Evolutionary conservation across 2,329 filamentous ascomycete genomes (phyloP), one percentile per base, ranked within the genome.

Genomic region (Hirsutella thompsonii): DNA sequence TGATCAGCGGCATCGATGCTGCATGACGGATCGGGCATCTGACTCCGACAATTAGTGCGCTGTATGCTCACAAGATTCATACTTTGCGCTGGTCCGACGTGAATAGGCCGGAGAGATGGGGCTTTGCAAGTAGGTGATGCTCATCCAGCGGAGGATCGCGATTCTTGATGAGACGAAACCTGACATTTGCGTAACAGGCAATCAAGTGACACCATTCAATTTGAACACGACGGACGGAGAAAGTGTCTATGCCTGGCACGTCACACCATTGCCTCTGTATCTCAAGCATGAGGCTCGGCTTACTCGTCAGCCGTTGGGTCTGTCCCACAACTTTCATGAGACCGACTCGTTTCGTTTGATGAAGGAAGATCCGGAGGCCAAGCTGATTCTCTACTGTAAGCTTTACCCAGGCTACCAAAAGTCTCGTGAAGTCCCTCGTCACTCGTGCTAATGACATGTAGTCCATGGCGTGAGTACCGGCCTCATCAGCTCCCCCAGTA

Each of bases 131-230:
- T 90, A 60, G 44, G 58, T 52, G 40, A 23, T 36, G 18, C 23
- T 19, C 19, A 20, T 29, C 9, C 42, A 21, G 20, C 41, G 14
- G 21, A 5, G n/a, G n/a, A n/a, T n/a, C n/a, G n/a, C n/a, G n/a
- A 16, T 20, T 33, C 9, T 3, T 2, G 26, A 32, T n/a, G 21
- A 20, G 9, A 18, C n/a, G 29, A 8, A 23, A 21, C 37, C 37
- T 42, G 13, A 41, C 41, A 5, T 14, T 11, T 13, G 4, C 14
- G 33, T 35, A 29, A 30, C 50, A 90, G 84, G 78, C 55, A 87
- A 88, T 50, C 90, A 96, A 63, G 83, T 94, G 3, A 88, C 86
- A 5, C 84, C 90, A 0, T 95, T 96, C 58, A 78, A 75, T 37
- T 62, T 96, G 30, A 64, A 63, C 4, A 92, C 87, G 0, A 67